Percentiles rank a stretch among this genome's conserved stretches.
phyloP scores from a whole-genome alignment of 768 basidiomycete species.

The Leccinum broughii region DNA sequence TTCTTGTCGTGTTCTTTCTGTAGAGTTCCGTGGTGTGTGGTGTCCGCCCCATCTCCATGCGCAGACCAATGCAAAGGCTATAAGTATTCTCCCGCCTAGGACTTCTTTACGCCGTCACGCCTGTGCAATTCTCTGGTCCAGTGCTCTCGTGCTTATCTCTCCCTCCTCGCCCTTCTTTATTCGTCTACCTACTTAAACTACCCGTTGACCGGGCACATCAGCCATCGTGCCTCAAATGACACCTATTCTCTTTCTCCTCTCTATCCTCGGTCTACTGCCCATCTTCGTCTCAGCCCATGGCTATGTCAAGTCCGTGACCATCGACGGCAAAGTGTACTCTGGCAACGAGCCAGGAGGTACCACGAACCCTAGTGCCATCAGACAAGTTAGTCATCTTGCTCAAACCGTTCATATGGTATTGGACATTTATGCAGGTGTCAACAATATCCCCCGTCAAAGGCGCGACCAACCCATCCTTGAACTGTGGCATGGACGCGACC shows the following conservation, averaged over 20 bases:
- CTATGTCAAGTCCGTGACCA: conserved; percentile 30
- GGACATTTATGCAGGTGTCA: conserved; percentile 21
- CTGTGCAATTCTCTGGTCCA: not conserved
- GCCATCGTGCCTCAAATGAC: conserved; percentile 12
- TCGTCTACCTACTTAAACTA: conserved; percentile 10
- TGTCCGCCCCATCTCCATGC: conserved; percentile 20
- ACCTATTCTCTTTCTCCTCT: conserved; percentile 10
- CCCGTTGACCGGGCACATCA: conserved; percentile 24
- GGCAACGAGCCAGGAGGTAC: conserved; percentile 37
- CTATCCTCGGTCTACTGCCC: conserved; percentile 17
- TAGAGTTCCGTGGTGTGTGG: conserved; percentile 14
- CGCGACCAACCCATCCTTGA: conserved; percentile 52
- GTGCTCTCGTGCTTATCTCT: not conserved
- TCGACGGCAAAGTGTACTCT: conserved; percentile 29
- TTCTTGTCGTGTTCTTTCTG: conserved; percentile 1
- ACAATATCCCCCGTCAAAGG: conserved; percentile 56
- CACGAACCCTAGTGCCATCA: conserved; percentile 41
- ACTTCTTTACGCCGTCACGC: conserved; percentile 2
- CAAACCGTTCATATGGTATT: not conserved
- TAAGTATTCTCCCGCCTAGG: conserved; percentile 15
- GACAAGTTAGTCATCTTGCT: conserved; percentile 33
- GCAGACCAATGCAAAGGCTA: conserved; percentile 10
- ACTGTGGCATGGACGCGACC: conserved; percentile 58
- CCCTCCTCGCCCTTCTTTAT: conserved; percentile 8
- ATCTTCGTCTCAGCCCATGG: conserved; percentile 32